Evolutionary conservation across 176 grass and related monocot genomes (phyloP), one percentile per base, ranked within the genome.

Genomic region (Musa itinerans): DNA sequence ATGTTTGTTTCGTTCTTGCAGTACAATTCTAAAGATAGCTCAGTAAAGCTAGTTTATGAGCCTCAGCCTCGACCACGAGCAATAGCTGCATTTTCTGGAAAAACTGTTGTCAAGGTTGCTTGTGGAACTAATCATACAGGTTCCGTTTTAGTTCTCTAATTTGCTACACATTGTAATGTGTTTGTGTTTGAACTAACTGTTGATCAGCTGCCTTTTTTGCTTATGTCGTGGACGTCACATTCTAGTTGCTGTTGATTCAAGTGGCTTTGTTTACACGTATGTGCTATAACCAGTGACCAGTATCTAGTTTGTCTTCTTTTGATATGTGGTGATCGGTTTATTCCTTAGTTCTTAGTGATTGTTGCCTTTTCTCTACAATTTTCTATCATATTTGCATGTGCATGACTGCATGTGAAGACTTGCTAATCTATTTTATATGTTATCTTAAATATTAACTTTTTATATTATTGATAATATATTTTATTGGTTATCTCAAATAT

Each of bases 241-340:
- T 87, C 68, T 86, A 99, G 95, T 99, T 77, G 95, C 95, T 84
- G 88, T 91, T 53, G 95, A 99, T 87, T 99, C 90, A 72, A 91
- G 79, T 80, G 95, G 95, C 61, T 99, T 83, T 87, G 95, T 99
- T 89, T 99, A 99, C 84, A 99, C 95, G 95, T 99, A 99, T 80
- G 88, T 86, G 61, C 76, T 78, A 72, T 71, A 82, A 73, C 65
- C 52, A 27, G 53, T 55, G 17, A 74, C 8, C 53, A 10, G 1
- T 74, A 27, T 74, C 72, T 74, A 10, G 23, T 53, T 74, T 29
- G 19, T 26, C 53, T 56, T 56, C 17, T 12, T 8, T 74, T 74
- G 21, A 29, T 27, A 2, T 19, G 57, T 74, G 23, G 21, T 13
- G 17, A 74, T 27, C 29, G 13, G 26, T 61, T 61, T 61, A 19